These are phyloP conservation scores for Boletellus ananas DNA, from an alignment of 768 basidiomycete species.

Conservation along the genomic window DNA sequence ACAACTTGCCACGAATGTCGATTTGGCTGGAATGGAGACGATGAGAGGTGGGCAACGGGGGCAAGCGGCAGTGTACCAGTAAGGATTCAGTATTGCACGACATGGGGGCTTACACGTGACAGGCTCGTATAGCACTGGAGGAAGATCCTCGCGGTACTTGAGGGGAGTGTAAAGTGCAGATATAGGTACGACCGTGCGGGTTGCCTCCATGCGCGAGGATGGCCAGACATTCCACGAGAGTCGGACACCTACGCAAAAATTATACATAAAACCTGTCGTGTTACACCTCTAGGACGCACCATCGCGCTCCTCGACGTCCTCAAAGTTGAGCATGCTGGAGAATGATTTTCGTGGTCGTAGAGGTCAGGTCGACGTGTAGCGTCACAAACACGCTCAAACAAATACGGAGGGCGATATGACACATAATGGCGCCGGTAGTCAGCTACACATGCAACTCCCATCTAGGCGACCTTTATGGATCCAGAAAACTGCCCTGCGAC, in stretches of 20 bases:
- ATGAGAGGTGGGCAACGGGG: not conserved
- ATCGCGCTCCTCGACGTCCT: constrained; percentile 96
- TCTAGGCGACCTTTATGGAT: not conserved
- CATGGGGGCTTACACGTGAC: constrained; percentile 98
- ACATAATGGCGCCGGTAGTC: not conserved
- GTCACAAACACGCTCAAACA: constrained; percentile 21
- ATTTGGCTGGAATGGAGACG: constrained; percentile 68
- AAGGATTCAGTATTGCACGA: constrained; percentile 95
- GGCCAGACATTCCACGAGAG: constrained; percentile 99
- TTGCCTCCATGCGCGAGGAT: constrained; percentile 96
- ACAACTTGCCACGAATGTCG: constrained; percentile 96
- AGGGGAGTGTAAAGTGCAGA: constrained; percentile 96
- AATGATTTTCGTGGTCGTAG: constrained; percentile 24
- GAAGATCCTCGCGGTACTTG: constrained; percentile 90
- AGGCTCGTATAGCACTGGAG: constrained; percentile 95
- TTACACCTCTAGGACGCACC: constrained; percentile 45
- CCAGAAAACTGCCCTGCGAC: not conserved
- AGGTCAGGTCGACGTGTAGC: constrained; percentile 28
- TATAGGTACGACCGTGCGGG: constrained; percentile 95
- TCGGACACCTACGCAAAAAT: constrained; percentile 65
- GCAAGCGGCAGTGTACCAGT: constrained; percentile 60
- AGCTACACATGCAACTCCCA: not conserved
- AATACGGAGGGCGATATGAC: not conserved
- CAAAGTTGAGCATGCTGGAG: constrained; percentile 71
- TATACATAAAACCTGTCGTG: not conserved